phyloP scores from a whole-genome alignment of 345 rosid species.

The Cardamine resedifolia region DNA sequence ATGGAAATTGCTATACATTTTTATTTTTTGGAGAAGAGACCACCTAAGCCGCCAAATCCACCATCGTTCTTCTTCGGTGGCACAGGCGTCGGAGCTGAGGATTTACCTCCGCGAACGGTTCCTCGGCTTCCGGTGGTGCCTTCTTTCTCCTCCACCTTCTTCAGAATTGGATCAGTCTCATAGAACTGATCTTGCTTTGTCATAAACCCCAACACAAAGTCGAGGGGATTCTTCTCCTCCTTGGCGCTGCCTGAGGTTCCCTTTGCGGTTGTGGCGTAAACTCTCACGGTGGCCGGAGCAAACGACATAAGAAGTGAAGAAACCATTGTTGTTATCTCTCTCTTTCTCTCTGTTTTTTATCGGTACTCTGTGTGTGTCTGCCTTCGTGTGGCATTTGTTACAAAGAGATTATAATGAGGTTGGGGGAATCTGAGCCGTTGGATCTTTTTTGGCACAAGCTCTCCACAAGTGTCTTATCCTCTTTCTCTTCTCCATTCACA shows the following conservation, averaged over 20 bases:
- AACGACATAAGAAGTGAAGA: slow-evolving; percentile 56
- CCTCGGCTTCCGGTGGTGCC: slow-evolving; percentile 39
- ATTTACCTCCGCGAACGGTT: slow-evolving; percentile 28
- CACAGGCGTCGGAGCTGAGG: slow-evolving; percentile 46
- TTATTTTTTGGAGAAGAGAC: slow-evolving; percentile 61
- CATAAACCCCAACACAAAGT: slow-evolving; percentile 62
- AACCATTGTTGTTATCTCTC: slow-evolving; percentile 45
- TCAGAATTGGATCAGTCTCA: slow-evolving; percentile 75
- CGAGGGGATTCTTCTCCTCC: slow-evolving; percentile 67
- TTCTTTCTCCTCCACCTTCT: slow-evolving; percentile 56
- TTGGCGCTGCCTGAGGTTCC: slow-evolving; percentile 47
- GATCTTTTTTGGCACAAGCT: slow-evolving; percentile 54
- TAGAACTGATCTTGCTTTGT: slow-evolving; percentile 75
- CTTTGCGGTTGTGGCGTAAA: slow-evolving; percentile 64
- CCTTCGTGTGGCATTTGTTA: slow-evolving; percentile 25
- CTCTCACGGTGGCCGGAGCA: slow-evolving; percentile 53
- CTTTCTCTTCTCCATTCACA: slow-evolving; percentile 24
- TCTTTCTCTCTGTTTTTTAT: not conserved
- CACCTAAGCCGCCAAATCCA: slow-evolving; percentile 52
- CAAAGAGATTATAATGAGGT: slow-evolving; percentile 27
- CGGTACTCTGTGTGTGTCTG: slow-evolving; percentile 1
- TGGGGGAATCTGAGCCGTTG: slow-evolving; percentile 39
- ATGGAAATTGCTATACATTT: slow-evolving; percentile 9
- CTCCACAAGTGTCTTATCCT: slow-evolving; percentile 83
- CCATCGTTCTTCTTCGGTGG: slow-evolving; percentile 64